Evolutionary conservation across 1,284 basidiomycete genomes (phyloP), one percentile per base, ranked within the genome.

Genomic region (Microbotryum lychnidis-dioicae): DNA sequence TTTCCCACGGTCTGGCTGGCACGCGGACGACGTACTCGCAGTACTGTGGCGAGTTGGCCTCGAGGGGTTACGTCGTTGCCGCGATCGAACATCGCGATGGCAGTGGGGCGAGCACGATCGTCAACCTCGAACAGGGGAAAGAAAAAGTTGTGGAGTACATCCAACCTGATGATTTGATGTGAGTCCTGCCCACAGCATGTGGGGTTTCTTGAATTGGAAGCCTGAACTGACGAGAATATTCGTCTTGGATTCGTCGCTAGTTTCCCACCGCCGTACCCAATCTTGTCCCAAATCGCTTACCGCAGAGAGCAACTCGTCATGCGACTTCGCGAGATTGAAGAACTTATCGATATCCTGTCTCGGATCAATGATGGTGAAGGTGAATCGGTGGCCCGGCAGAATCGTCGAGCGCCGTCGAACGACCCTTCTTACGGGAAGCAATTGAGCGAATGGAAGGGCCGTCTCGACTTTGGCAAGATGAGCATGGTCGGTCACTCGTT

Each of bases 1-100:
- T 89, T 75, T 87, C 85, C 20, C 88, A 90, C 76, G 88, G 89
- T 21, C 79, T 91, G 14, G 84, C 82, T n/a, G 88, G 87, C 1
- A 83, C 81, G 48, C 77, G 83, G 25, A 86, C 82, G 1, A 81
- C 83, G 1, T 90, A 89, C 72, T 54, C 64, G 53, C 85, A 88
- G 74, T 75, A 84, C 62, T 89, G 87, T 70, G 77, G 80, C 3
- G 79, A 80, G 16, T 75, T 91, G 29, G 89, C 87, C 3, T 81
- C 85, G 3, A 80, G 84, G 53, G 89, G 89, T 4, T 83, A 81
- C 65, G 82, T 90, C 18, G 87, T 91, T 1, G 77, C 89, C 37
- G 84, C 86, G 3, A 74, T 90, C 48, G 87, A 89, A 71, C 88
- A 90, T 72, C 79, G 83, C 20, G 88, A 91, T 73, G 87, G 87